Percentiles rank a stretch among this genome's conserved stretches.
These are phyloP conservation scores for Pseudogymnoascus sp. DNA, from an alignment of 2,329 filamentous ascomycete genomes.

Conservation along the genomic window DNA sequence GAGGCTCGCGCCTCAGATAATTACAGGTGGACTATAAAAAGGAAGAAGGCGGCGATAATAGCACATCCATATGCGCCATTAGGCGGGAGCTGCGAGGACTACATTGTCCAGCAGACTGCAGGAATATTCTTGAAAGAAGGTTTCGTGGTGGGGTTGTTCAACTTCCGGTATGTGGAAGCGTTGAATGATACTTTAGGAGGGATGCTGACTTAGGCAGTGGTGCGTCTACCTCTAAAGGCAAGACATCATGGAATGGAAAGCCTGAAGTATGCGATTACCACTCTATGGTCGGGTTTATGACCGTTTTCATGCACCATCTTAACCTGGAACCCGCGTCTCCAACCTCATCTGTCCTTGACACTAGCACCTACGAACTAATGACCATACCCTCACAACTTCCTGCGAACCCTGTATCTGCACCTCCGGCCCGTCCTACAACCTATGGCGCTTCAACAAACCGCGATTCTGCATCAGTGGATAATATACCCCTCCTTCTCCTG, in stretches of 20 bases:
- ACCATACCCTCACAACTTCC: slow-evolving; percentile 23
- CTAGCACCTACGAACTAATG: slow-evolving; percentile 18
- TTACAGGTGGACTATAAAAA: slow-evolving; percentile 23
- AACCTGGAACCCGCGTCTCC: slow-evolving; percentile 5
- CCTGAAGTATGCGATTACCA: slow-evolving; percentile 77
- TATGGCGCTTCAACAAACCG: not conserved
- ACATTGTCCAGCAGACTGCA: slow-evolving; percentile 57
- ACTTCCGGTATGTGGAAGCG: slow-evolving; percentile 60
- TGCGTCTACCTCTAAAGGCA: slow-evolving; percentile 64
- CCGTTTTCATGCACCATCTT: slow-evolving; percentile 56
- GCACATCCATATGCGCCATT: slow-evolving; percentile 89
- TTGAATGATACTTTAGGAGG: slow-evolving; percentile 16
- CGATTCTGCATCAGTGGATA: not conserved
- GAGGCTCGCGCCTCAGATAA: not conserved
- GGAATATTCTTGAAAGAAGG: slow-evolving; percentile 58
- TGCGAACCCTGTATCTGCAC: not conserved
- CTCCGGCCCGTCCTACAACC: not conserved
- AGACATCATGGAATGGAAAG: slow-evolving; percentile 80
- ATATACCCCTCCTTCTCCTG: slow-evolving; percentile 45
- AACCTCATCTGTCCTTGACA: slow-evolving; percentile 15
- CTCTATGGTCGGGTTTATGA: slow-evolving; percentile 72
- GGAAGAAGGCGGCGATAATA: slow-evolving; percentile 53
- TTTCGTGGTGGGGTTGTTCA: slow-evolving; percentile 79
- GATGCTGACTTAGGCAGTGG: slow-evolving; percentile 48
- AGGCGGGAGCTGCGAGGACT: slow-evolving; percentile 79